phyloP scores from a whole-genome alignment of 768 basidiomycete genomes.

The Pulveroboletus sp. region DNA sequence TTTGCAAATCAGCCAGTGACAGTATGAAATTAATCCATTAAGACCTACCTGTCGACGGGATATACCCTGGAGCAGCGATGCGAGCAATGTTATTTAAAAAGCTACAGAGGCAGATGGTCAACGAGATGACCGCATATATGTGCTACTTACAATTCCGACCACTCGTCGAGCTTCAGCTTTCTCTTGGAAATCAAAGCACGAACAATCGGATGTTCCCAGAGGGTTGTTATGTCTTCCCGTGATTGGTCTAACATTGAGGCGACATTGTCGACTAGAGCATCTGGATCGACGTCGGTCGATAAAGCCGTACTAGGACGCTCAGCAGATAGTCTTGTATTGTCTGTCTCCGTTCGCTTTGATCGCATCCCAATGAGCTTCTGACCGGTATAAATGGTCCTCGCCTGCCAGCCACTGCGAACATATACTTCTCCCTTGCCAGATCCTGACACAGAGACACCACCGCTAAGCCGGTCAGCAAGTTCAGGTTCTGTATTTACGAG shows the following conservation, averaged over 20 bases:
- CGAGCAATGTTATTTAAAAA: constrained; percentile 73
- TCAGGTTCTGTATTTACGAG: constrained; percentile 57
- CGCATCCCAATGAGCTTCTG: constrained; percentile 28
- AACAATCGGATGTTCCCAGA: constrained; percentile 73
- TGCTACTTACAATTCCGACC: constrained; percentile 77
- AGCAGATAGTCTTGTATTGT: constrained; percentile 25
- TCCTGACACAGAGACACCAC: constrained; percentile 66
- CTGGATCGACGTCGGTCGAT: constrained; percentile 36
- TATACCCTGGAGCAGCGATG: constrained; percentile 62
- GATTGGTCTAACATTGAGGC: constrained; percentile 53
- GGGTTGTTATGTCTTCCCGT: constrained; percentile 60
- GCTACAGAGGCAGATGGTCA: constrained; percentile 34
- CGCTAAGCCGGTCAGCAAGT: constrained; percentile 69
- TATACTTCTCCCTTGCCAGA: constrained; percentile 74
- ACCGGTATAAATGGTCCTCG: constrained; percentile 56
- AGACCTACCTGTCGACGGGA: constrained; percentile 65
- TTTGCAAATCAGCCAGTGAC: constrained; percentile 23
- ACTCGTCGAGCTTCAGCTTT: constrained; percentile 76
- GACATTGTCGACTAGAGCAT: constrained; percentile 57
- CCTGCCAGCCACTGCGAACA: constrained; percentile 80
- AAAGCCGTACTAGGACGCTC: constrained; percentile 28
- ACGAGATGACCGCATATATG: constrained; percentile 21
- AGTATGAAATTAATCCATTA: constrained; percentile 17
- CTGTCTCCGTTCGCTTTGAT: constrained; percentile 22
- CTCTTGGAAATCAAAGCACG: constrained; percentile 62